phyloP scores from a whole-genome alignment of 2,329 filamentous ascomycete genomes.

The Chrysoporthe deuterocubensis region DNA sequence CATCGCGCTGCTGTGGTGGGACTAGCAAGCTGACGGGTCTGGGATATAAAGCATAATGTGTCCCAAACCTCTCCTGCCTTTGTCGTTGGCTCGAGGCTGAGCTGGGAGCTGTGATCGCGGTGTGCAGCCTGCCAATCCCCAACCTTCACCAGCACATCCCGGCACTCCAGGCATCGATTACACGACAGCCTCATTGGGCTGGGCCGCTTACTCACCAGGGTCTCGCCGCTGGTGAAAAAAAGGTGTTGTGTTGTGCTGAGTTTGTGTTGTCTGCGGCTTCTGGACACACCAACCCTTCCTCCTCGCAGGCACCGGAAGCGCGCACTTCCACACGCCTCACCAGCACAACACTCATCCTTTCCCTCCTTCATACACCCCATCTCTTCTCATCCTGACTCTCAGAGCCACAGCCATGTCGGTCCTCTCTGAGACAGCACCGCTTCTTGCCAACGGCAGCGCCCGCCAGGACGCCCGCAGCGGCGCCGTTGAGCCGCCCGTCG shows the following conservation, averaged over 20 bases:
- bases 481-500: constrained; percentile 23
- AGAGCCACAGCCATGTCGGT: constrained; percentile 17
- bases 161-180: background rate
- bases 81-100: background rate
- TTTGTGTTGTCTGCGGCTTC: background rate
- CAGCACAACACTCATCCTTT: background rate
- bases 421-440: constrained; percentile 24
- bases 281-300: background rate
- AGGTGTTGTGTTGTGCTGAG: background rate
- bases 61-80: background rate
- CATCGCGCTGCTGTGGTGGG: background rate
- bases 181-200: background rate
- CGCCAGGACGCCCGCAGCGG: constrained; percentile 14
- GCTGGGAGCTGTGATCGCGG: background rate
- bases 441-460: constrained; percentile 18
- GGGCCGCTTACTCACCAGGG: background rate
- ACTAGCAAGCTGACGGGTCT: background rate
- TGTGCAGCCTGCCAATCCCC: background rate
- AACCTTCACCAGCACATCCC: background rate
- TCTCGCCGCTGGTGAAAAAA: background rate
- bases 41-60: constrained; percentile 1
- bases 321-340: too few relatives aligned
- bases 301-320: background rate
- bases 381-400: background rate
- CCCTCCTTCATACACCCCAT: background rate